Conservation (phyloP, 257 asterid species). For the Rehmannia glutinosa region DNA sequence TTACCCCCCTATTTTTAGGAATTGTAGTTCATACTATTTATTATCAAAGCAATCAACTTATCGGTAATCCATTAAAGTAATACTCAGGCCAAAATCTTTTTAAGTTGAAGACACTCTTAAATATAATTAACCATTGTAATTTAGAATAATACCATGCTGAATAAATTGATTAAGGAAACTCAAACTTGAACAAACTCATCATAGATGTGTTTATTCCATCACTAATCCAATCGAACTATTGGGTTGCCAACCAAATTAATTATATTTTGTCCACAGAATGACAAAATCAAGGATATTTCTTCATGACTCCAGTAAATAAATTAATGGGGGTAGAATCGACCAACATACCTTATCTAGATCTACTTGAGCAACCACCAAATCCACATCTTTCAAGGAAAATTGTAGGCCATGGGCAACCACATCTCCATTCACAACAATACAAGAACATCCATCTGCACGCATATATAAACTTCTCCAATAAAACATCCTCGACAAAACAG, state of each 20-base stretch:
- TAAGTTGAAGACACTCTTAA: too few species aligned
- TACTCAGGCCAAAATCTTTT: too few species aligned
- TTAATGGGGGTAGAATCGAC: not conserved
- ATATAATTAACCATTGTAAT: too few species aligned
- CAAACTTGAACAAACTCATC: not conserved
- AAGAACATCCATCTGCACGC: conserved; percentile 73
- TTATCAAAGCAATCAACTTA: too few species aligned
- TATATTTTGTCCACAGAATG: not conserved
- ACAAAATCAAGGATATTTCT: not conserved
- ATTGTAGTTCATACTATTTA: too few species aligned
- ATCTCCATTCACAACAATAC: conserved; percentile 75
- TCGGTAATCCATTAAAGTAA: too few species aligned
- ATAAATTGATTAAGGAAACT: too few species aligned
- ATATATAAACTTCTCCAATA: conserved; percentile 8
- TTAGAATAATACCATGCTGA: too few species aligned
- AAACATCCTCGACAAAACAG: conserved; percentile 9
- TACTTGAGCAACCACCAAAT: conserved; percentile 68
- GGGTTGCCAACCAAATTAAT: not conserved
- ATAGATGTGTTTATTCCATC: not conserved
- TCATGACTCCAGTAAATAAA: not conserved
- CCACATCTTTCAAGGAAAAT: conserved; percentile 72
- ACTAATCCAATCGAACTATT: not conserved
- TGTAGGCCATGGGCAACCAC: conserved; percentile 79
- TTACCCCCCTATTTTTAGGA: too few species aligned
- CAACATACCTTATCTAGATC: conserved; percentile 67